Evolutionary conservation across 1,284 basidiomycete genomes (phyloP), one percentile per base, ranked within the genome.

Genomic region (Agroathelia rolfsii): DNA sequence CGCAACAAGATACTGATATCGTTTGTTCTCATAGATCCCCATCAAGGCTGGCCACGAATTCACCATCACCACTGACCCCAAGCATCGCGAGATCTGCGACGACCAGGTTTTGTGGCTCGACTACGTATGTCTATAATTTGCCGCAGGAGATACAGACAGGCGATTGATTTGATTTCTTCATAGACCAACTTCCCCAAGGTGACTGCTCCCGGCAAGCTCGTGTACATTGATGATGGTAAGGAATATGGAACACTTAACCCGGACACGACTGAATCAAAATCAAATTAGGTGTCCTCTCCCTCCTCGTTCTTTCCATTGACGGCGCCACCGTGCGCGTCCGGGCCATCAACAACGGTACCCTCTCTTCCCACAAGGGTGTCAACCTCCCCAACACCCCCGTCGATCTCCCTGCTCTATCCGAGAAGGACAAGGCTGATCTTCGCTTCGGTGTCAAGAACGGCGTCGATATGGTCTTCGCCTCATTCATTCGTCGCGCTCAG

Each of bases 401-500:
- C 52, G 95, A 98, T 64, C 80, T 99, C 34, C 95, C 95, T 36
- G 89, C 95, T 35, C 79, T 98, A 34, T 97, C 93, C 38, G 88
- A 92, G 39, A 98, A 98, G 74, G 95, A 99, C 72, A 94, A 93
- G 69, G 75, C 79, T 43, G 95, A 98, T 59, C 65, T 99, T 38
- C 60, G 71, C 43, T 99, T 98, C 46, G 95, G 95, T 62, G 94
- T 96, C 56, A 85, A 82, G 69, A 97, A 98, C 61, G 79, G 82
- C 42, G 90, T 98, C 46, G 95, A 99, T 70, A 98, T 98, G 90
- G 64, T 97, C 54, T 97, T 97, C 53, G 92, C 92, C 11, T 96
- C 93, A 2, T 97, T 96, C 57, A 96, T 97, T 59, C 88, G 93
- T 44, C 78, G 83, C 36, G 92, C 76, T 25, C 72, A 94, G 49